Base-by-base conservation (phyloP, 495 filamentous ascomycete species). In the Parathielavia hyrcaniae region DNA sequence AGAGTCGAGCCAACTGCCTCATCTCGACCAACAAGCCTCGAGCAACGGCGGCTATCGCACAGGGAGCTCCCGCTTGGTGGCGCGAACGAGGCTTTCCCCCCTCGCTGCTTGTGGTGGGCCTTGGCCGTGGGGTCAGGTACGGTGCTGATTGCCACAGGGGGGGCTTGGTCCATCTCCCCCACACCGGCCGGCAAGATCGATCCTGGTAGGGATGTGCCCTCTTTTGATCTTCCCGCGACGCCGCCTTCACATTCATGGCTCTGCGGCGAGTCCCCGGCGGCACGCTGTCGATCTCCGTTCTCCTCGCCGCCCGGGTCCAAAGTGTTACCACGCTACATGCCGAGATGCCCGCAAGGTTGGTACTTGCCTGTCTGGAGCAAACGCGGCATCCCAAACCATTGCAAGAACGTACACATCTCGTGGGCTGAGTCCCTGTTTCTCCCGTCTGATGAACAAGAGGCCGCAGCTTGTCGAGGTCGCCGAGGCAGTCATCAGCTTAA, bases 21-120 rank as follows among this genome's bases (percentile, higher is more conserved):
- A 17, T 14, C 3, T 26, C 20, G 11, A 54, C 54, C 49, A 58
- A 44, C 60, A 55, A 54, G 46, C 20, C 16, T 14, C 23, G 22
- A 40, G 36, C 48, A 51, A 54, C 34, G 60, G 60, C 60, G 60
- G 60, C 60, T 61, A 57, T 61, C 43, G 49, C 49, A n/a, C n/a
- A 30, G 53, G 40, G 40, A 34, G 13, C 12, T 45, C 52, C 30
- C 46, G 34, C 47, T 48, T 34, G 34, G 53, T 61, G 38, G 53
- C 48, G 48, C 40, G 32, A 43, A 53, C 34, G 17, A 54, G 35
- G 34, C 41, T 16, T n/a, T n/a, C 9, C n/a, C 40, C 11, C 32
- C 39, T 43, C 19, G 12, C 20, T 14, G 40, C 14, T 54, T 34
- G 38, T 35, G 38, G 50, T 50, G 30, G 54, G 44, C 26, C 20